phyloP scores from a whole-genome alignment of 495 filamentous ascomycete species.

The Neurospora cerealis region DNA sequence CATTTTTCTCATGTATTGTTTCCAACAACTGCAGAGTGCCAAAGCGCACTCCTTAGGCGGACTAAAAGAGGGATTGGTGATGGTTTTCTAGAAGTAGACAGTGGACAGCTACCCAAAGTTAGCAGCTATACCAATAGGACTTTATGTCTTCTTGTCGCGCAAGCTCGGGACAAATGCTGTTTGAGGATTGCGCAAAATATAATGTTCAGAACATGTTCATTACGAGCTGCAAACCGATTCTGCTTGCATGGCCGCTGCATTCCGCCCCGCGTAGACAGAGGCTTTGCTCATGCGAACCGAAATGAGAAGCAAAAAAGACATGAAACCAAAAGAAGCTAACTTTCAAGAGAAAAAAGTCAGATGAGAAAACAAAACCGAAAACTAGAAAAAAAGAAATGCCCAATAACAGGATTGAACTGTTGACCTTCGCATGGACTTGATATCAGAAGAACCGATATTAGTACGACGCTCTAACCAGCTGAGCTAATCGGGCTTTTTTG shows the following conservation, averaged over 20 bases:
- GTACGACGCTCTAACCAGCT: not conserved
- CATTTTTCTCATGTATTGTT: not conserved
- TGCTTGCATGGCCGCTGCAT: not conserved
- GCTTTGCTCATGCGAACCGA: not conserved
- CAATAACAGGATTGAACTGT: not conserved
- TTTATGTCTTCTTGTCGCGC: not conserved
- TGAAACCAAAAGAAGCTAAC: no score
- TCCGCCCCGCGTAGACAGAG: not conserved
- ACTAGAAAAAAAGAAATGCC: not conserved
- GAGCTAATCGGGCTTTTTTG: not conserved
- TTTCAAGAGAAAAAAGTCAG: not conserved
- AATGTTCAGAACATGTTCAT: not conserved
- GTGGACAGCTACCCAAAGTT: not conserved
- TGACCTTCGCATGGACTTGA: not conserved
- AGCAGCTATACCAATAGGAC: not conserved
- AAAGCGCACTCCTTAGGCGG: not conserved
- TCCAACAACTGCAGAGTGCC: not conserved
- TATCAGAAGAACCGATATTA: not conserved
- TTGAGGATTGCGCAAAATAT: not conserved
- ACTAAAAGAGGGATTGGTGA: not conserved
- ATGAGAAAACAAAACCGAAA: not conserved
- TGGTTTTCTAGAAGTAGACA: not conserved
- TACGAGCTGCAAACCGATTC: not conserved
- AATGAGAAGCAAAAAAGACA: not conserved
- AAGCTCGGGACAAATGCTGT: not conserved